Evolutionary conservation across 2,329 filamentous ascomycete genomes (phyloP).

Genomic region (Beauveria sp.): DNA sequence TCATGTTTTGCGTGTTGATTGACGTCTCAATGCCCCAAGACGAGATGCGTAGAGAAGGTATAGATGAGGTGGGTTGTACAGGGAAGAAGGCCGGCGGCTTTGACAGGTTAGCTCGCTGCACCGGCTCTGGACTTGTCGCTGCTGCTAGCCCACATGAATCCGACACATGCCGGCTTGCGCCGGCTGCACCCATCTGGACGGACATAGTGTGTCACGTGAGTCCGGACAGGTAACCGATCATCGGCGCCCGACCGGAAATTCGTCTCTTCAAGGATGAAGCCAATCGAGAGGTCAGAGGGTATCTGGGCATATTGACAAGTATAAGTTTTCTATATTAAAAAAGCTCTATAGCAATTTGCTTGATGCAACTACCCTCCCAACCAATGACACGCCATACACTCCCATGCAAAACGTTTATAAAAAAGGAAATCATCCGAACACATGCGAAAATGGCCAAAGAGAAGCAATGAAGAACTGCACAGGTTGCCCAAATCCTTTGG

Average conservation of each 20-base stretch:
- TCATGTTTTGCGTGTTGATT: conserved; percentile 34
- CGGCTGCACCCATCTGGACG: conserved; percentile 32
- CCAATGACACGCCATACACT: conserved; percentile 10
- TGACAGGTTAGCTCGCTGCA: neutral
- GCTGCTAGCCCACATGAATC: neutral
- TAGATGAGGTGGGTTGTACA: conserved; percentile 1
- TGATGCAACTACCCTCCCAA: neutral
- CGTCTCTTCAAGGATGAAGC: neutral
- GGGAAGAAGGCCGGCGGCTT: conserved; percentile 4
- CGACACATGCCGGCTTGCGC: conserved; percentile 33
- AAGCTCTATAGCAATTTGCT: conserved; percentile 3
- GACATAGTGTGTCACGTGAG: conserved; percentile 26
- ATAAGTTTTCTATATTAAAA: neutral
- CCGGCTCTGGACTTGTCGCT: neutral
- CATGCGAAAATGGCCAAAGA: neutral
- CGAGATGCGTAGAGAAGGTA: conserved; percentile 16
- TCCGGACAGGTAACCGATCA: conserved; percentile 5
- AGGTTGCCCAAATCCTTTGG: neutral
- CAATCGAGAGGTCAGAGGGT: neutral
- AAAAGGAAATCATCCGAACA: conserved; percentile 3
- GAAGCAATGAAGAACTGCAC: neutral
- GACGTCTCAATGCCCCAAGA: conserved; percentile 18
- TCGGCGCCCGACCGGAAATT: conserved; percentile 9
- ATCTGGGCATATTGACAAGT: neutral
- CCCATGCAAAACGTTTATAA: conserved; percentile 5